Conservation (phyloP, 2,329 filamentous ascomycete genomes). For the Pseudogymnoascus sp. region DNA sequence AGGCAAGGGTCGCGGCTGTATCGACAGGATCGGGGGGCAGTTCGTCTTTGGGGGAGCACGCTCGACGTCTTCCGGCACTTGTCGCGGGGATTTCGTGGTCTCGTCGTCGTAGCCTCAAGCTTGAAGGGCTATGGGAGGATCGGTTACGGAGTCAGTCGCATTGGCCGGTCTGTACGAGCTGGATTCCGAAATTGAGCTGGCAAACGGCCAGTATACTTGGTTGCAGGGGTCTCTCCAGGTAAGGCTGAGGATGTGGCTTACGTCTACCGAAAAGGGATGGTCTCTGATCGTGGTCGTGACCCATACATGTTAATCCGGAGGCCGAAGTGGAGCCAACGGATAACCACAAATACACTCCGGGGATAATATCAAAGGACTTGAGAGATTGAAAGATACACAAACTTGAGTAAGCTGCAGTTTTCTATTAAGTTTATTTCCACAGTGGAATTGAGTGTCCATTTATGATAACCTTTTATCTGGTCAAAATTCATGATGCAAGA, state of each 20-base stretch:
- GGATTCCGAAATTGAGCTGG: conserved; percentile 5
- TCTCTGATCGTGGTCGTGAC: neutral
- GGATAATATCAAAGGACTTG: neutral
- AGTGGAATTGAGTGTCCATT: neutral
- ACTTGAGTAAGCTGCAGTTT: neutral
- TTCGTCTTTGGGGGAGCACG: neutral
- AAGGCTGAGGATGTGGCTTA: conserved; percentile 6
- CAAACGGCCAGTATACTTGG: conserved; percentile 2
- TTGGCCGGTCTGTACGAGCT: conserved; percentile 2
- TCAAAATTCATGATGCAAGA: neutral
- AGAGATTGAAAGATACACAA: neutral
- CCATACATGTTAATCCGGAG: conserved; percentile 4
- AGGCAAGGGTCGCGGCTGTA: conserved; percentile 5
- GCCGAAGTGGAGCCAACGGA: neutral
- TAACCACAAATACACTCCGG: neutral
- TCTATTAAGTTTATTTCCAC: neutral
- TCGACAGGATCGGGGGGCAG: conserved; percentile 1
- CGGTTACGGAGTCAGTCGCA: conserved; percentile 1
- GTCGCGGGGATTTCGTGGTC: neutral
- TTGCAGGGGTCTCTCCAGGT: conserved; percentile 1
- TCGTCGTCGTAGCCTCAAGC: neutral
- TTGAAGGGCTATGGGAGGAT: conserved; percentile 3
- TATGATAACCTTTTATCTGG: neutral
- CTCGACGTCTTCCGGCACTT: neutral
- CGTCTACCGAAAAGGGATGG: conserved; percentile 5